Evolutionary conservation across 441 rosid species (phyloP).

Genomic region (Lepidium campestre): DNA sequence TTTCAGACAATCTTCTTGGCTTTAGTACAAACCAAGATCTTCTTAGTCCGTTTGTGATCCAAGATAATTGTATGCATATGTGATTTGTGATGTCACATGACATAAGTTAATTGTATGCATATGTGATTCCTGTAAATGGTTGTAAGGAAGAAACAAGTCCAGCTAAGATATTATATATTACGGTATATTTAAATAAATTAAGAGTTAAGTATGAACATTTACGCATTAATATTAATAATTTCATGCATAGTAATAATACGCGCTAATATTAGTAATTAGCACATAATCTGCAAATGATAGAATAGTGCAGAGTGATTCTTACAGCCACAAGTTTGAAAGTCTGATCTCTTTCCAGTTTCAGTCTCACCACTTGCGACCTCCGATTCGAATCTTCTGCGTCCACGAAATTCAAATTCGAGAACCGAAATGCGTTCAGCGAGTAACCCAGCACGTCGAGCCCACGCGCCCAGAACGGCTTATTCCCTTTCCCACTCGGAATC

Average conservation of each 20-base stretch:
- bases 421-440: conserved; percentile 67
- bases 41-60: neutral
- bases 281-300: neutral
- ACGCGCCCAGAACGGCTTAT: conserved; percentile 80
- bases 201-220: too few species aligned
- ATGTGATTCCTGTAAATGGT: too few species aligned
- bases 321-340: conserved; percentile 53
- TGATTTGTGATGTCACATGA: neutral
- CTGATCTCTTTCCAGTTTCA: conserved; percentile 42
- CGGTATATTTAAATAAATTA: too few species aligned
- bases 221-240: neutral
- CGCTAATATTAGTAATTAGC: neutral
- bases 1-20: neutral
- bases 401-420: conserved; percentile 49
- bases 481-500: conserved; percentile 62
- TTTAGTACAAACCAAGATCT: neutral
- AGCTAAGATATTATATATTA: too few species aligned
- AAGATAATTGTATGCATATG: neutral
- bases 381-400: conserved; percentile 36
- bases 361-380: conserved; percentile 49
- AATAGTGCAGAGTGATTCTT: neutral
- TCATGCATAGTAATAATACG: neutral
- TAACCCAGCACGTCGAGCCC: conserved; percentile 87
- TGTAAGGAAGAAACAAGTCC: too few species aligned
- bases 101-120: neutral